phyloP scores from a whole-genome alignment of 495 filamentous ascomycete genomes.

The Penicillium daleae region DNA sequence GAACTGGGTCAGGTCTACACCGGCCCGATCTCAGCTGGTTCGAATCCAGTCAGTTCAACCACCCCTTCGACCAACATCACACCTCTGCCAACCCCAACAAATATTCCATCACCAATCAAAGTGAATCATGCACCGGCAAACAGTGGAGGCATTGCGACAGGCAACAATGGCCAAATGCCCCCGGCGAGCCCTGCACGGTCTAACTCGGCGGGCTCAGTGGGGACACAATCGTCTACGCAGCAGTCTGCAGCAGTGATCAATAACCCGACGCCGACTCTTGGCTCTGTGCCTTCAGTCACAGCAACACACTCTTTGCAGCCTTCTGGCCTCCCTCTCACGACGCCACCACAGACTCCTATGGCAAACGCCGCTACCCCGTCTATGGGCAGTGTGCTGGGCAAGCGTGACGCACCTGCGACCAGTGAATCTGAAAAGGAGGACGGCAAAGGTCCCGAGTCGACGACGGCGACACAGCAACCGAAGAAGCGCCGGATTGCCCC shows the following conservation, averaged over 20 bases:
- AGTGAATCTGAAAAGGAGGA: conserved; percentile 66
- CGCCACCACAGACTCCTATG: conserved; percentile 80
- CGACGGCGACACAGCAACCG: conserved; percentile 42
- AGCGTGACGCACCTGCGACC: conserved; percentile 50
- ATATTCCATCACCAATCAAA: conserved; percentile 62
- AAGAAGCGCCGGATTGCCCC: conserved; percentile 84
- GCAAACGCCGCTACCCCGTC: conserved; percentile 44
- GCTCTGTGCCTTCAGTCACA: conserved; percentile 73
- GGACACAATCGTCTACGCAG: conserved; percentile 58
- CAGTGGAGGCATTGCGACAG: conserved; percentile 22
- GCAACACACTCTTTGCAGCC: conserved; percentile 64
- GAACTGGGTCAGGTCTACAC: conserved; percentile 89
- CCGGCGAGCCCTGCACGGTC: conserved; percentile 80
- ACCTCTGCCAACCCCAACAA: conserved; percentile 66
- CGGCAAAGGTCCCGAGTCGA: conserved; percentile 50
- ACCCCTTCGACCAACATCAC: conserved; percentile 61
- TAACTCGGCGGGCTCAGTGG: conserved; percentile 83
- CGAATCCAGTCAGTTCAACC: conserved; percentile 46
- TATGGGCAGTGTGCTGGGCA: conserved; percentile 56
- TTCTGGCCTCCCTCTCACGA: conserved; percentile 65
- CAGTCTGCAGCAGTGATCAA: conserved; percentile 55
- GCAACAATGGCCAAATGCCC: conserved; percentile 51
- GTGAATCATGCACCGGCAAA: conserved; percentile 47
- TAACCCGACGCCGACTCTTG: conserved; percentile 77
- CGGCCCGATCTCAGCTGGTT: conserved; percentile 60